Conservation (phyloP, 306 rosid genomes). For the cucumber (Cucumis sativus) region DNA sequence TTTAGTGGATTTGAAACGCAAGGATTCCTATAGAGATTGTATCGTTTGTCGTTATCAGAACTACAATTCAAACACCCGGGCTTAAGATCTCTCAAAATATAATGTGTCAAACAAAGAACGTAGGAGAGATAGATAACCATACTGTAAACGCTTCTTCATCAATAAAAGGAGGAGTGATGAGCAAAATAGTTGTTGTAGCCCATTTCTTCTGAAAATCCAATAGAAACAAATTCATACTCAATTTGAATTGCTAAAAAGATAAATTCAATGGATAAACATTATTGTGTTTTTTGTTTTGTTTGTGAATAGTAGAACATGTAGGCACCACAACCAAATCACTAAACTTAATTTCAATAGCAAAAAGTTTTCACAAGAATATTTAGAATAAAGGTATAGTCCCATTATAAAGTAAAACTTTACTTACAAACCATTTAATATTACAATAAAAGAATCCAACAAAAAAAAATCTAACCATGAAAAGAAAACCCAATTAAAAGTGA, state of each 20-base stretch:
- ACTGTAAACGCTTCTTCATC: constrained; percentile 68
- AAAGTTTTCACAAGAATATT: not conserved
- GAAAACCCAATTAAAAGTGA: not conserved
- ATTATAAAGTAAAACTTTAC: not conserved
- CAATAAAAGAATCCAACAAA: not conserved
- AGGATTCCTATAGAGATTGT: constrained; percentile 32
- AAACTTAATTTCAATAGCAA: not conserved
- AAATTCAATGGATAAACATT: not conserved
- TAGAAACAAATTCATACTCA: not conserved
- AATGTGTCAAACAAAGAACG: not conserved
- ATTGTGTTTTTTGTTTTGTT: not conserved
- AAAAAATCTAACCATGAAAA: not conserved
- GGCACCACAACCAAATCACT: not conserved
- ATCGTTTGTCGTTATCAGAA: not conserved
- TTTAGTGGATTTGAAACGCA: constrained; percentile 40
- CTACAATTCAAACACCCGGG: not conserved
- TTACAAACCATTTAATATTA: not conserved
- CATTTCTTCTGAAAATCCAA: constrained; percentile 46
- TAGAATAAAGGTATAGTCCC: not conserved
- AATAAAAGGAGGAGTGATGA: constrained; percentile 79
- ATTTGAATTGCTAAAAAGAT: too few relatives aligned
- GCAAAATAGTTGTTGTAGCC: constrained; percentile 49
- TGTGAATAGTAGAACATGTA: not conserved
- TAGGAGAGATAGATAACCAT: constrained; percentile 3
- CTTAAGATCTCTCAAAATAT: not conserved